These are phyloP conservation scores for Pichia kluyveri DNA, from an alignment of 805 yeast species.

Conservation along the genomic window DNA sequence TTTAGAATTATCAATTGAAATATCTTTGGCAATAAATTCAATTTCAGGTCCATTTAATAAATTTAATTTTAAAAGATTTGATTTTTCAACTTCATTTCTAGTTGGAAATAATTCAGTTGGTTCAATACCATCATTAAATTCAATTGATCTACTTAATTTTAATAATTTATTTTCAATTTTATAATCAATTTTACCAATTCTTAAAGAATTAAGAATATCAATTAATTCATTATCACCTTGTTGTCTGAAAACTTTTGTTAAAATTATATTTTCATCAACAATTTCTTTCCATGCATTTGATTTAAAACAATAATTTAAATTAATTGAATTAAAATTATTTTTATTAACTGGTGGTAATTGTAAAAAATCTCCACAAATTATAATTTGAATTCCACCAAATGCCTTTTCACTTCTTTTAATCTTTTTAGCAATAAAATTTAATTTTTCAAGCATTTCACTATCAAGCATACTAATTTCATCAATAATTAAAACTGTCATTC, in stretches of 20 bases:
- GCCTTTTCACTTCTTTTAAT: constrained; percentile 45
- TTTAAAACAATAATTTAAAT: constrained; percentile 61
- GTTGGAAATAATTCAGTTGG: constrained; percentile 91
- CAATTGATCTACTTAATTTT: constrained; percentile 46
- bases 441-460: constrained; percentile 63
- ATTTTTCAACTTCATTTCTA: constrained; percentile 70
- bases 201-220: constrained; percentile 68
- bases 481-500: constrained; percentile 61
- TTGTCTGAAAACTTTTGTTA: constrained; percentile 83
- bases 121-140: constrained; percentile 62
- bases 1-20: constrained; percentile 1
- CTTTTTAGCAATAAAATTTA: constrained; percentile 58
- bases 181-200: constrained; percentile 57
- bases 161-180: constrained; percentile 41
- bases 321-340: constrained; percentile 22
- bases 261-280: constrained; percentile 55
- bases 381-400: constrained; percentile 90
- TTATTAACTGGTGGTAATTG: constrained; percentile 86
- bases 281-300: constrained; percentile 58
- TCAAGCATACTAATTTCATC: constrained; percentile 96
- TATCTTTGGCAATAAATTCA: constrained; percentile 39
- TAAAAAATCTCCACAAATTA: constrained; percentile 91
- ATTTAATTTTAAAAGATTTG: constrained; percentile 50
- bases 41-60: constrained; percentile 38
- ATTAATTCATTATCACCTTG: constrained; percentile 69